A percentile compares a stretch with the other conserved stretches of the same genome.
Conservation (phyloP, 306 rosid species). For the Corylus heterophylla region DNA sequence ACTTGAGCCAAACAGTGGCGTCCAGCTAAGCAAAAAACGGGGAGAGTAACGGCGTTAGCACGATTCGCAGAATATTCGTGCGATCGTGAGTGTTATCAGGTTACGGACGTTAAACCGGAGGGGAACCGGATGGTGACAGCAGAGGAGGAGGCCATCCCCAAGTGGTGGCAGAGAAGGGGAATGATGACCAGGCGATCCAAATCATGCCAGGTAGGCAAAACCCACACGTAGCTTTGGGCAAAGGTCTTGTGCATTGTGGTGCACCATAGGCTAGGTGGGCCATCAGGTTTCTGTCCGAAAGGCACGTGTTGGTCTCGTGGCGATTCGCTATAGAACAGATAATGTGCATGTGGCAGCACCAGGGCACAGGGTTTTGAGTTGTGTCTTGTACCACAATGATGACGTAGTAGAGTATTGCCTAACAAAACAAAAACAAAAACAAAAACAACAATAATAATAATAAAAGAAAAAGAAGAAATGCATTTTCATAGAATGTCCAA, state of each 20-base stretch:
- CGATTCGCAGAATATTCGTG: slow-evolving; percentile 16
- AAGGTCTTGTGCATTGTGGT: background rate
- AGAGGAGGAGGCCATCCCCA: background rate
- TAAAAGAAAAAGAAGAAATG: background rate
- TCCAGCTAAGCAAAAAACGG: slow-evolving; percentile 45
- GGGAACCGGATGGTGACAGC: slow-evolving; percentile 19
- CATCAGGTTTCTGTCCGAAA: accelerated
- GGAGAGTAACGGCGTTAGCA: slow-evolving; percentile 8
- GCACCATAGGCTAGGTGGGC: background rate
- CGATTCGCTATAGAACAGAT: background rate
- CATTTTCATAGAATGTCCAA: no score
- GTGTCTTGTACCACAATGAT: background rate
- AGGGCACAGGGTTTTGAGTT: background rate
- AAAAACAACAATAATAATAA: background rate
- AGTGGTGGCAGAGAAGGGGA: slow-evolving; percentile 16
- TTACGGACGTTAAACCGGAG: slow-evolving; percentile 9
- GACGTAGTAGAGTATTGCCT: no score
- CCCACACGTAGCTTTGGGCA: background rate
- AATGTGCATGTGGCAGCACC: slow-evolving; percentile 1
- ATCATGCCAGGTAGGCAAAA: slow-evolving; percentile 30
- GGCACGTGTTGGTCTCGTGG: slow-evolving; percentile 3
- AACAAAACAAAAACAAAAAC: no score
- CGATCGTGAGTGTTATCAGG: background rate
- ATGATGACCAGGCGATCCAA: slow-evolving; percentile 36
- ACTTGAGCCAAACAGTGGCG: slow-evolving; percentile 24